These are phyloP conservation scores for Calophaca sinica DNA, from an alignment of 306 rosid genomes.

Conservation along the genomic window DNA sequence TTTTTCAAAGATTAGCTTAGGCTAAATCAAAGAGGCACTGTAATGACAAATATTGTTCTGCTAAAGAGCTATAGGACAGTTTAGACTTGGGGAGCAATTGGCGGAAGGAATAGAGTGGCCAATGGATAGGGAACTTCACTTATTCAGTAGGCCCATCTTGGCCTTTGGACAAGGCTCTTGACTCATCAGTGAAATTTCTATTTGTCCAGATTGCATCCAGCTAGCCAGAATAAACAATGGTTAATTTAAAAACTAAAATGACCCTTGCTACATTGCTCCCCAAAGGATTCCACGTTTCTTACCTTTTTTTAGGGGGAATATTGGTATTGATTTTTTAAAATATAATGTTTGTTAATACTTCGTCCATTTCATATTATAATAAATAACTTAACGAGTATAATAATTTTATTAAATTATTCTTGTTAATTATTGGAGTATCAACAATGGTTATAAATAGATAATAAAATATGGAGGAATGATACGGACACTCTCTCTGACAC, in stretches of 20 bases:
- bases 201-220: constrained; percentile 7
- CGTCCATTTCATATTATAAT: no score
- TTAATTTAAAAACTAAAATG: neutral
- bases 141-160: neutral
- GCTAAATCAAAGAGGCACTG: neutral
- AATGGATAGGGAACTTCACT: constrained; percentile 10
- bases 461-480: no score
- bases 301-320: no score
- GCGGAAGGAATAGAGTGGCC: neutral
- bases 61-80: neutral
- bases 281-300: neutral
- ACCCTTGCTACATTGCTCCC: neutral
- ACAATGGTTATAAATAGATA: no score
- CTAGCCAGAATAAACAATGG: neutral
- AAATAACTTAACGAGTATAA: no score
- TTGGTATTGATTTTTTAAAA: no score
- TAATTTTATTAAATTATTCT: no score
- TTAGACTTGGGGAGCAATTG: no score
- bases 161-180: constrained; percentile 14
- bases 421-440: no score
- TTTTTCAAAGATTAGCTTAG: neutral
- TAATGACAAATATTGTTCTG: neutral
- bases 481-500: no score
- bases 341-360: no score
- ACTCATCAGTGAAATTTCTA: neutral